Conservation (phyloP, 768 basidiomycete species). For the Hemileccinum impolitum region DNA sequence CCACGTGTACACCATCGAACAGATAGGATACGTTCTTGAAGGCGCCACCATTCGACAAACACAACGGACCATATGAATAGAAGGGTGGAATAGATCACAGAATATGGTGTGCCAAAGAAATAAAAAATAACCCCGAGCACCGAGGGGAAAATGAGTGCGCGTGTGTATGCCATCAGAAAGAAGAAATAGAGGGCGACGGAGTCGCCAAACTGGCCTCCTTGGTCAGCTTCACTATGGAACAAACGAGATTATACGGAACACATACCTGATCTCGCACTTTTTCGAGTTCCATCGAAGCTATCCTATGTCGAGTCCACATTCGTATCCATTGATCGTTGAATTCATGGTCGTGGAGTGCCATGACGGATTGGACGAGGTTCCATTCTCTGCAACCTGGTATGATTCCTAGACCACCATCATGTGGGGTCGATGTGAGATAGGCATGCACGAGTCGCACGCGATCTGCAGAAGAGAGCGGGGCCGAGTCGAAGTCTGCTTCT, state of each 20-base stretch:
- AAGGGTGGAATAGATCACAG: slow-evolving; percentile 68
- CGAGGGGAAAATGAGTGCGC: slow-evolving; percentile 74
- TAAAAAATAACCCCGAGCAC: slow-evolving; percentile 65
- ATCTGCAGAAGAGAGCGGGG: slow-evolving; percentile 63
- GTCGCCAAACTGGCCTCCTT: slow-evolving; percentile 61
- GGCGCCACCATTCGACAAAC: slow-evolving; percentile 92
- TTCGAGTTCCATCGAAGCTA: slow-evolving; percentile 62
- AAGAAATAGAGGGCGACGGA: slow-evolving; percentile 84
- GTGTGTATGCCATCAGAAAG: slow-evolving; percentile 83
- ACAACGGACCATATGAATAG: slow-evolving; percentile 80
- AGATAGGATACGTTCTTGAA: slow-evolving; percentile 80
- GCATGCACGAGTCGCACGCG: slow-evolving; percentile 75
- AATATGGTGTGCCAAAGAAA: slow-evolving; percentile 70
- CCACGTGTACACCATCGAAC: slow-evolving; percentile 80
- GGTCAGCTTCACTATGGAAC: not conserved
- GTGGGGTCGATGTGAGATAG: slow-evolving; percentile 62
- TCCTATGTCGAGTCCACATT: slow-evolving; percentile 64
- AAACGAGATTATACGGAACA: not conserved
- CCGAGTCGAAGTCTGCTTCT: slow-evolving; percentile 41
- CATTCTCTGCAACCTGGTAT: slow-evolving; percentile 68
- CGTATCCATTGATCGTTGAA: slow-evolving; percentile 81
- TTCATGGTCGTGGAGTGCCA: slow-evolving; percentile 78
- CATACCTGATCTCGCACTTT: slow-evolving; percentile 69
- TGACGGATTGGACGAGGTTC: slow-evolving; percentile 77
- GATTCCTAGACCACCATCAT: slow-evolving; percentile 85